phyloP scores from a whole-genome alignment of 352 stramenopile species.

The Phytophthora meadii region DNA sequence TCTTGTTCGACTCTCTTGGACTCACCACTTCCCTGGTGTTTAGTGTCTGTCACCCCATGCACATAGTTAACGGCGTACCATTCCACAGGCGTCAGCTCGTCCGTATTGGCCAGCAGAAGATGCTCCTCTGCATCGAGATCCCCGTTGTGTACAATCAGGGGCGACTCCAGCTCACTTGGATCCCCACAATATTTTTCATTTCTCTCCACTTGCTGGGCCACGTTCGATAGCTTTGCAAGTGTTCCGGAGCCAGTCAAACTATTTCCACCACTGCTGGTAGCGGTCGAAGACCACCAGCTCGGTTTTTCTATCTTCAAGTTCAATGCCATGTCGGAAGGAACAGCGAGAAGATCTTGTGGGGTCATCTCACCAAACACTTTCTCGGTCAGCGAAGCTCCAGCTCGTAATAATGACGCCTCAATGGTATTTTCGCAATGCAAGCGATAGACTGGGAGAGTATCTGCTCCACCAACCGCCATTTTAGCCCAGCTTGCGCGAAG shows the following conservation, averaged over 20 bases:
- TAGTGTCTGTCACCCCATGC: slow-evolving; percentile 67
- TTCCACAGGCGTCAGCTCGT: slow-evolving; percentile 85
- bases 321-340: slow-evolving; percentile 51
- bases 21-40: slow-evolving; percentile 34
- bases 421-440: slow-evolving; percentile 85
- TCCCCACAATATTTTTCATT: slow-evolving; percentile 58
- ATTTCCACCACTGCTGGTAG: slow-evolving; percentile 43
- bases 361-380: slow-evolving; percentile 85
- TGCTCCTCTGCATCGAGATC: slow-evolving; percentile 86
- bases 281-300: slow-evolving; percentile 66
- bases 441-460: slow-evolving; percentile 72
- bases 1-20: slow-evolving; percentile 24
- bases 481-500: slow-evolving; percentile 82
- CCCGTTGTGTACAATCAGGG: slow-evolving; percentile 64
- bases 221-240: slow-evolving; percentile 36
- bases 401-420: slow-evolving; percentile 76
- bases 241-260: slow-evolving; percentile 28
- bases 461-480: slow-evolving; percentile 51
- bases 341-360: slow-evolving; percentile 69
- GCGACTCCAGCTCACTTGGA: slow-evolving; percentile 45
- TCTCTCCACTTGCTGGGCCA: slow-evolving; percentile 49
- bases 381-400: slow-evolving; percentile 74
- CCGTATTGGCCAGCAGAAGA: slow-evolving; percentile 80
- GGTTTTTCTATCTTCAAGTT: slow-evolving; percentile 67
- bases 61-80: slow-evolving; percentile 89